phyloP scores from a whole-genome alignment of 495 filamentous ascomycete genomes.

The Penicillium bialowiezense region DNA sequence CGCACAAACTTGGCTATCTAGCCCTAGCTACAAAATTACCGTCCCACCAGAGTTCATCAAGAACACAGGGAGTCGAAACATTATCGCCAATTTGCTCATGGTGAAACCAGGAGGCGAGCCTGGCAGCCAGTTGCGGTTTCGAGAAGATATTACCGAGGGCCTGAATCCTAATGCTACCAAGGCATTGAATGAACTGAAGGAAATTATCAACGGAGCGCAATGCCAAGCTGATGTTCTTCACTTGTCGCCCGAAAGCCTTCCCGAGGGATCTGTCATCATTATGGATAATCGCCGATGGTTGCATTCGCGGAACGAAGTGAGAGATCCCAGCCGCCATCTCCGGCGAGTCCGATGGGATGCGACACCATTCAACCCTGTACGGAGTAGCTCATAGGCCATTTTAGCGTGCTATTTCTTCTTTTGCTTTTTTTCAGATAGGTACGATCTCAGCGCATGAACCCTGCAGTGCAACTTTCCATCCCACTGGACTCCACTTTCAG shows the following conservation, averaged over 20 bases:
- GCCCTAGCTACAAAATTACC: conserved; percentile 21
- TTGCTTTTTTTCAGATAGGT: no score
- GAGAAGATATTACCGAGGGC: conserved; percentile 28
- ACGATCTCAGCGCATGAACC: no score
- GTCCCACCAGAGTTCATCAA: conserved; percentile 37
- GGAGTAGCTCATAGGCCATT: no score
- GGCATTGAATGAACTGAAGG: conserved; percentile 29
- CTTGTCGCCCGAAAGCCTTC: conserved; percentile 22
- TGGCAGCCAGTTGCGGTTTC: conserved; percentile 29
- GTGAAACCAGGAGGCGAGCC: no score
- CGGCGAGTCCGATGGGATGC: conserved; percentile 38
- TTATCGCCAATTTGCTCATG: no score
- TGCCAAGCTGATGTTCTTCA: conserved; percentile 9
- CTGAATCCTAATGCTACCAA: conserved; percentile 13
- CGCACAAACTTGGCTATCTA: conserved; percentile 15
- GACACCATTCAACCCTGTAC: no score
- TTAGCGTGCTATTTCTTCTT: no score
- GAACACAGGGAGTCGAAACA: conserved; percentile 5
- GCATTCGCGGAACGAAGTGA: conserved; percentile 35
- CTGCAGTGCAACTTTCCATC: no score
- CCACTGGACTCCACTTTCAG: no score
- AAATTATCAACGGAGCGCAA: background rate
- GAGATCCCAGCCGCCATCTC: conserved; percentile 33
- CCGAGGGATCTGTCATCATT: conserved; percentile 27
- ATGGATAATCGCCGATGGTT: conserved; percentile 39